Conservation (phyloP, 2,329 filamentous ascomycete genomes). For the Zymoseptoria brevis region DNA sequence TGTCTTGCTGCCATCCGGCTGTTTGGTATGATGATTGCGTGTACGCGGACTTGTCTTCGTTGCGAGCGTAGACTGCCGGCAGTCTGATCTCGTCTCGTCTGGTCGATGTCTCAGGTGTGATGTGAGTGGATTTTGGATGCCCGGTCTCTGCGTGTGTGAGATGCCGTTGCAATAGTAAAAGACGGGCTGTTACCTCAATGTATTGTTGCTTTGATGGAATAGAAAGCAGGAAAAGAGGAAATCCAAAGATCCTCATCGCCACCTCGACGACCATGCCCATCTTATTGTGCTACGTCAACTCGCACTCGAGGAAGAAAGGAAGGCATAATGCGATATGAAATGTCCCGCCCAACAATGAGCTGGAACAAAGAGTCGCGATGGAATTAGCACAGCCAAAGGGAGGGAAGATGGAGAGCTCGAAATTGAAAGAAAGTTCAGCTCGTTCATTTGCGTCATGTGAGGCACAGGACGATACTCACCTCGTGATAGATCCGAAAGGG, state of each 20-base stretch:
- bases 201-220: not conserved
- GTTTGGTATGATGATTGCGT: not conserved
- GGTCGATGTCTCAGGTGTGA: not conserved
- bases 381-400: not conserved
- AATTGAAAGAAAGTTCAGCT: not conserved
- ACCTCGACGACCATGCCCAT: not conserved
- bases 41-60: not conserved
- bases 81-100: not conserved
- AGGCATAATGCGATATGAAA: not conserved
- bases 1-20: not conserved
- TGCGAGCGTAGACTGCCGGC: not conserved
- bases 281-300: not conserved
- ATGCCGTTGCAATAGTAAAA: not conserved
- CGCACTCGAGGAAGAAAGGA: not conserved
- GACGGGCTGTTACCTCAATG: not conserved
- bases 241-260: not conserved
- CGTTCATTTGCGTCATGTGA: not conserved
- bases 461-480: not conserved
- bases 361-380: not conserved
- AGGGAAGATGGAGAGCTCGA: not conserved
- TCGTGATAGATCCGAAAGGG: too few relatives aligned
- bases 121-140: not conserved
- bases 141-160: not conserved
- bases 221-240: not conserved
- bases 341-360: not conserved